A percentile compares a stretch with the other conserved stretches of the same genome.
These are phyloP conservation scores for Afroboletus lepidellus DNA, from an alignment of 1,284 basidiomycete genomes.

Conservation along the genomic window DNA sequence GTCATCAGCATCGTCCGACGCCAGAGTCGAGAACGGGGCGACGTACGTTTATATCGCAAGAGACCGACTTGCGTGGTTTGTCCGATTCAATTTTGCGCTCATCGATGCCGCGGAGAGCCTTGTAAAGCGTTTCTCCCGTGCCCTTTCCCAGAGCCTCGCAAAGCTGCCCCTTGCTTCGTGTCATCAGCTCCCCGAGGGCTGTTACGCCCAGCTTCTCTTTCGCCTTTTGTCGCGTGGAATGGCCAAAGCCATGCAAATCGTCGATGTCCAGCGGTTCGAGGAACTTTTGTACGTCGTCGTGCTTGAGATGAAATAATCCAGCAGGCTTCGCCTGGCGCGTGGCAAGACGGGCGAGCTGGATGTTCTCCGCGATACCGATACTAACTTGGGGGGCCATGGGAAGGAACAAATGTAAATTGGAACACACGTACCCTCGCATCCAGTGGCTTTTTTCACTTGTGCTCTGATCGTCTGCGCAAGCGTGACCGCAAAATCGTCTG, in stretches of 20 bases:
- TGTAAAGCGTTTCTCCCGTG: constrained; percentile 82
- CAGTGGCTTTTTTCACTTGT: constrained; percentile 73
- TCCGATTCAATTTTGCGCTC: constrained; percentile 77
- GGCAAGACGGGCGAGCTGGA: constrained; percentile 89
- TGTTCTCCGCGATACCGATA: constrained; percentile 90
- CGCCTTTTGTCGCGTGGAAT: constrained; percentile 69
- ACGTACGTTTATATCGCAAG: constrained; percentile 88
- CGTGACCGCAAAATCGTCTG: constrained; percentile 59
- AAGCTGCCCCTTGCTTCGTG: constrained; percentile 60
- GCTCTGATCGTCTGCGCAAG: constrained; percentile 81
- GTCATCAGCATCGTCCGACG: not conserved
- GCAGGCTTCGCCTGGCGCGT: constrained; percentile 91
- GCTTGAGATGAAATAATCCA: constrained; percentile 73
- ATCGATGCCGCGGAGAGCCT: constrained; percentile 83
- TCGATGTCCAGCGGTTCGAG: constrained; percentile 80
- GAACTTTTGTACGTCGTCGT: constrained; percentile 53
- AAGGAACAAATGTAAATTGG: not conserved
- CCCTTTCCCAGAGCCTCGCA: constrained; percentile 79
- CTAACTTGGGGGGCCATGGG: constrained; percentile 53
- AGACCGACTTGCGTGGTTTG: constrained; percentile 84
- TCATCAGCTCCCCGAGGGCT: constrained; percentile 65
- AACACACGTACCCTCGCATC: constrained; percentile 70
- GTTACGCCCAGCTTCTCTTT: constrained; percentile 74
- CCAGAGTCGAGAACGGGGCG: not conserved
- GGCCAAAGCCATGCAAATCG: constrained; percentile 88